Conservation (phyloP, 2,329 filamentous ascomycete genomes). For the Talaromyces sp. region DNA sequence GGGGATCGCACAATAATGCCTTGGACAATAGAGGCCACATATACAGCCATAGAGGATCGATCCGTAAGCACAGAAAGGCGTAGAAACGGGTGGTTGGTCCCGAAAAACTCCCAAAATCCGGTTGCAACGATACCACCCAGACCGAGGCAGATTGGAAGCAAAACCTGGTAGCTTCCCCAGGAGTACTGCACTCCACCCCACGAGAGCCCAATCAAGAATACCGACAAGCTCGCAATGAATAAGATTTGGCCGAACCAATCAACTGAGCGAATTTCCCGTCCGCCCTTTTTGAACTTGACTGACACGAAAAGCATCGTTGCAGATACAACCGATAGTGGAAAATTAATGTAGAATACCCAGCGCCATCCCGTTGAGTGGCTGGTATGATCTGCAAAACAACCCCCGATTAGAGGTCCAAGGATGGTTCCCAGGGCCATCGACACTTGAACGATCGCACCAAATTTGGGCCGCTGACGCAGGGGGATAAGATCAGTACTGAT, state of each 20-base stretch:
- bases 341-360: conserved; percentile 13
- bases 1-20: background rate
- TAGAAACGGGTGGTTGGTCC: conserved; percentile 7
- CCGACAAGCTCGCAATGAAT: conserved; percentile 40
- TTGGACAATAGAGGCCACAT: conserved; percentile 4
- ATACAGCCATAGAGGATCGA: conserved; percentile 6
- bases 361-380: conserved; percentile 6
- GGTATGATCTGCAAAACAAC: conserved; percentile 5
- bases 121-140: conserved; percentile 30
- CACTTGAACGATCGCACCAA: background rate
- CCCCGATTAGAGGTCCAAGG: conserved; percentile 9
- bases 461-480: background rate
- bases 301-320: background rate
- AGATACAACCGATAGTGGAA: conserved; percentile 1
- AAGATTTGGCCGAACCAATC: conserved; percentile 45
- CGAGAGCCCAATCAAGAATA: conserved; percentile 42
- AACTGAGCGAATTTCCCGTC: conserved; percentile 21
- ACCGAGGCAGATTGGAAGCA: conserved; percentile 41
- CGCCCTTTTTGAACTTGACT: conserved; percentile 5
- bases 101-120: conserved; percentile 31
- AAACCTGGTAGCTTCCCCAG: conserved; percentile 39
- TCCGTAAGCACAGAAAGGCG: conserved; percentile 1
- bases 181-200: conserved; percentile 44
- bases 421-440: conserved; percentile 6
- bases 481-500: background rate